A percentile compares a stretch with the other conserved stretches of the same genome.
Evolutionary conservation across 2,329 filamentous ascomycete species (phyloP).

Genomic region (Ophiocordyceps camponoti-saundersi): DNA sequence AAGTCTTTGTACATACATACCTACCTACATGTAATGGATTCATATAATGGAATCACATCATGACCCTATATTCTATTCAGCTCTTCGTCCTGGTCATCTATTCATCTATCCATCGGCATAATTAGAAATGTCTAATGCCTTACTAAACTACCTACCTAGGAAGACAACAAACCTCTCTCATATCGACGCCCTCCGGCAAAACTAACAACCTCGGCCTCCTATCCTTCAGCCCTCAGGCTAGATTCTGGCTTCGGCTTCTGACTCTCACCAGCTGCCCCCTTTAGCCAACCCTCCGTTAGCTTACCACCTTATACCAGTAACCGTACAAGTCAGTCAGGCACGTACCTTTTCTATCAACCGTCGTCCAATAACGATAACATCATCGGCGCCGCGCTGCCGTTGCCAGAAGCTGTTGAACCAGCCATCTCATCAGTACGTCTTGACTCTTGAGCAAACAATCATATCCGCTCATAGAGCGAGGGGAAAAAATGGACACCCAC

Average conservation of each 20-base stretch:
- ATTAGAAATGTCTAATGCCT: no score
- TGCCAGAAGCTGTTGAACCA: conserved; percentile 37
- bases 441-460: no score
- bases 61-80: no score
- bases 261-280: background rate
- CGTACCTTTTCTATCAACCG: conserved; percentile 30
- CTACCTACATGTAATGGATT: no score
- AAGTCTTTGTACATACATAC: no score
- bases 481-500: conserved; percentile 15
- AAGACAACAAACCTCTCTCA: no score
- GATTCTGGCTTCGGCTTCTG: background rate
- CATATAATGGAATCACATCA: no score
- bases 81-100: no score
- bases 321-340: background rate
- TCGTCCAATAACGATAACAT: conserved; percentile 39
- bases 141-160: no score
- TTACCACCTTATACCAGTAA: background rate
- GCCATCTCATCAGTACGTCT: no score
- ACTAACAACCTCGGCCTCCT: background rate
- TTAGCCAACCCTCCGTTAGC: background rate
- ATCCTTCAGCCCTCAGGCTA: background rate
- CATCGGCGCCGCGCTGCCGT: conserved; percentile 38
- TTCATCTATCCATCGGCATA: no score
- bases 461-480: no score
- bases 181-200: background rate